phyloP scores from a whole-genome alignment of 2,329 filamentous ascomycete species.

The Diaporthe vaccinii region DNA sequence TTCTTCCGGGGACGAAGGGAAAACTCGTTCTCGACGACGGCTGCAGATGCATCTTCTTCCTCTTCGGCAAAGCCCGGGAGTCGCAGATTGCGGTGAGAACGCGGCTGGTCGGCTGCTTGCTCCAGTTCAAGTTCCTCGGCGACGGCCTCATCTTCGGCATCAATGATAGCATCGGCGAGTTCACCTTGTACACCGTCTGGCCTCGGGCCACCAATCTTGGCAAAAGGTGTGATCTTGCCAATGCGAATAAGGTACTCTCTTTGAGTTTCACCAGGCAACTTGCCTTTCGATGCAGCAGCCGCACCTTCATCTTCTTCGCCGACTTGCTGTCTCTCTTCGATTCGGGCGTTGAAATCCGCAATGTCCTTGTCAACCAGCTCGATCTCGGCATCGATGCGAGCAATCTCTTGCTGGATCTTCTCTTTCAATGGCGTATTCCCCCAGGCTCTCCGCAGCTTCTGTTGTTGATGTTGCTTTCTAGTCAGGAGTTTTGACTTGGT shows the following conservation, averaged over 20 bases:
- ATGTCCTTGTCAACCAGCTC: slow-evolving; percentile 78
- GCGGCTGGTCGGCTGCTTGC: slow-evolving; percentile 59
- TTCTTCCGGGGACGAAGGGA: slow-evolving; percentile 72
- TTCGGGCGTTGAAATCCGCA: slow-evolving; percentile 83
- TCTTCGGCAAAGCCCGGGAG: slow-evolving; percentile 78
- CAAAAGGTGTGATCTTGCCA: slow-evolving; percentile 97
- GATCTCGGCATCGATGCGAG: slow-evolving; percentile 75
- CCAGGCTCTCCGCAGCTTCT: slow-evolving; percentile 59
- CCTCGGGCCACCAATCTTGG: slow-evolving; percentile 78
- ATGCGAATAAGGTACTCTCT: slow-evolving; percentile 94
- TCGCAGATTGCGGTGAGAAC: slow-evolving; percentile 80
- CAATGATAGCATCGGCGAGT: slow-evolving; percentile 82
- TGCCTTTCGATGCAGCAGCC: slow-evolving; percentile 64
- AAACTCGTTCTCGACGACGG: slow-evolving; percentile 65
- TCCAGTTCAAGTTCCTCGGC: slow-evolving; percentile 62
- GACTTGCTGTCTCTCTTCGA: slow-evolving; percentile 79
- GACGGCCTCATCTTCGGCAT: slow-evolving; percentile 82
- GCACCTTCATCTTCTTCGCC: slow-evolving; percentile 57
- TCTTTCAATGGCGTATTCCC: slow-evolving; percentile 65
- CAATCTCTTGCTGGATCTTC: slow-evolving; percentile 75
- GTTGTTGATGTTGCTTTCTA: slow-evolving; percentile 71
- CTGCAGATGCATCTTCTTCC: slow-evolving; percentile 49
- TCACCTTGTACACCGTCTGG: slow-evolving; percentile 74
- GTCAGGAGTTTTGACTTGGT: slow-evolving; percentile 71
- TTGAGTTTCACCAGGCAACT: slow-evolving; percentile 83